These are phyloP conservation scores for Nematocida ausubeli DNA, from an alignment of 371 early-diverging fungal species.

Conservation along the genomic window DNA sequence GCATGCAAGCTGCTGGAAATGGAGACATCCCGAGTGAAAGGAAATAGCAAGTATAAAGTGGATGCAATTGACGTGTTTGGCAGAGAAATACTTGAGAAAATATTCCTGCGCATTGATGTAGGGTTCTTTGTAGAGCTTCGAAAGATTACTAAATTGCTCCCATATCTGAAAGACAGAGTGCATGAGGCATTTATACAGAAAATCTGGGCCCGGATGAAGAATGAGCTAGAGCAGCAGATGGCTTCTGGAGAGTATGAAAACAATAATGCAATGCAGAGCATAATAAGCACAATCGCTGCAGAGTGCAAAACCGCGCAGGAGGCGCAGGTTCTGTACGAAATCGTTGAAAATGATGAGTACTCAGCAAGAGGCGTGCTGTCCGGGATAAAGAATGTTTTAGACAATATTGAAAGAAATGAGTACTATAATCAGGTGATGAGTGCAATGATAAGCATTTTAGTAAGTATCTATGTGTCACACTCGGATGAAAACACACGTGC, in stretches of 20 bases:
- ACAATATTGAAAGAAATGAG: neutral
- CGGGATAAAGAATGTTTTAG: conserved; percentile 37
- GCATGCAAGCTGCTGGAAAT: conserved; percentile 13
- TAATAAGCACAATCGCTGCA: neutral
- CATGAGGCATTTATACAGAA: conserved; percentile 35
- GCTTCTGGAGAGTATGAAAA: conserved; percentile 6
- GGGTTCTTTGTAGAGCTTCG: conserved; percentile 20
- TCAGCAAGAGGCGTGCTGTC: conserved; percentile 8
- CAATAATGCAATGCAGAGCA: conserved; percentile 22
- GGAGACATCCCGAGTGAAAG: neutral
- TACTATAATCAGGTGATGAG: conserved; percentile 21
- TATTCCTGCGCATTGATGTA: conserved; percentile 2
- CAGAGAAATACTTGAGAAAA: conserved; percentile 16
- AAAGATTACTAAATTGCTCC: conserved; percentile 37
- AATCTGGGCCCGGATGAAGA: conserved; percentile 33
- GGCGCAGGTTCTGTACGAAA: conserved; percentile 32
- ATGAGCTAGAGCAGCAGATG: conserved; percentile 11
- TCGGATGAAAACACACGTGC: conserved; percentile 48
- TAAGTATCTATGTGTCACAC: conserved; percentile 15
- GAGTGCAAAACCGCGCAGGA: conserved; percentile 30
- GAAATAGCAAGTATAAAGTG: neutral
- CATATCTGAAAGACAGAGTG: conserved; percentile 16
- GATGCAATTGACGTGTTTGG: conserved; percentile 46
- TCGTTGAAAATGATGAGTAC: conserved; percentile 27
- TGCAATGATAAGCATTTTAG: conserved; percentile 22